Evolutionary conservation across 2,329 filamentous ascomycete genomes (phyloP).

Genomic region (Fragosphaeria purpurea): DNA sequence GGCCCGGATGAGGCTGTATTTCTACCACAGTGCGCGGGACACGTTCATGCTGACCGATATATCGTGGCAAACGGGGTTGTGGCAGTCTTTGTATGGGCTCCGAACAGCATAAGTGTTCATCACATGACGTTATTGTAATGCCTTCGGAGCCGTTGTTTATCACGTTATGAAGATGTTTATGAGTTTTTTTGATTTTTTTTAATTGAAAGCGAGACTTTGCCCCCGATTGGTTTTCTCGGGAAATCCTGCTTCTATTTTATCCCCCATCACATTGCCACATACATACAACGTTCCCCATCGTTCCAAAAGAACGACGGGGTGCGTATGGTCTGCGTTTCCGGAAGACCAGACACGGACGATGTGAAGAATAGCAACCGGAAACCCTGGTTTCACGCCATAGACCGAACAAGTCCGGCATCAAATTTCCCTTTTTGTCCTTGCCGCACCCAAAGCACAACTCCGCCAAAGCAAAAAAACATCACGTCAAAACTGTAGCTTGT

Average conservation of each 20-base stretch:
- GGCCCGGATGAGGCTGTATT: too few relatives aligned
- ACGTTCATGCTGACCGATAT: too few relatives aligned
- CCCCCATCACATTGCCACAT: not conserved
- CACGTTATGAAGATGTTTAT: too few relatives aligned
- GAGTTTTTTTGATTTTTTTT: not conserved
- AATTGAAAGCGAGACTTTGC: not conserved
- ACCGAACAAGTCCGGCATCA: not conserved
- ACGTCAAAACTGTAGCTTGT: not conserved
- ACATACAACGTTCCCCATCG: slow-evolving; percentile 4
- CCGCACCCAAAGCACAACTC: slow-evolving; percentile 8
- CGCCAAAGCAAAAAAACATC: slow-evolving; percentile 5
- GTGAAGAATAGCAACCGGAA: too few relatives aligned
- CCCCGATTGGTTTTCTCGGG: slow-evolving; percentile 6
- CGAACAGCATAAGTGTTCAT: too few relatives aligned
- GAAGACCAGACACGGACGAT: too few relatives aligned
- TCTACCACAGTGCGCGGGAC: too few relatives aligned
- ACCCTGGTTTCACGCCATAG: too few relatives aligned
- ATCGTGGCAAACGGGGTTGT: too few relatives aligned
- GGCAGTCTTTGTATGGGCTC: too few relatives aligned
- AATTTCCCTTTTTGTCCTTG: slow-evolving; percentile 5
- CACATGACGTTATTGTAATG: too few relatives aligned
- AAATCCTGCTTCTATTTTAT: not conserved
- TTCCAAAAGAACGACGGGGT: not conserved
- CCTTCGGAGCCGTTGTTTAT: too few relatives aligned
- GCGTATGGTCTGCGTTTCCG: not conserved